Conservation (phyloP, 164 flowering plant genomes). For the Pachysandra terminalis region DNA sequence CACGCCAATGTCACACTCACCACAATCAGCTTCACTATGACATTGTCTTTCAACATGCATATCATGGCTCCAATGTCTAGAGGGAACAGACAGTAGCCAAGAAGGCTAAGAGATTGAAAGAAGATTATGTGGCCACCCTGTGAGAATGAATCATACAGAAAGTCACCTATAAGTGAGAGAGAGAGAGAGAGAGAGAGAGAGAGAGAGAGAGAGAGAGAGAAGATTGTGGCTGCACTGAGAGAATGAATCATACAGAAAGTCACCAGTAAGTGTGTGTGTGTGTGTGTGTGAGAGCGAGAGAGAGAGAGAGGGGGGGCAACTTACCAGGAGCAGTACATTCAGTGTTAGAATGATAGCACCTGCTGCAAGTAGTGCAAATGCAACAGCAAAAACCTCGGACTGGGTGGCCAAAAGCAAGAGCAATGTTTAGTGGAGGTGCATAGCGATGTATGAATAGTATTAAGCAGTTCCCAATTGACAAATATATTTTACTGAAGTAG, state of each 20-base stretch:
- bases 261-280: too few relatives aligned
- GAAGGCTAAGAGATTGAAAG: slow-evolving; percentile 93
- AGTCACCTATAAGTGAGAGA: too few relatives aligned
- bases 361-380: slow-evolving; percentile 93
- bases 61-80: slow-evolving; percentile 80
- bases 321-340: slow-evolving; percentile 92
- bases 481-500: too few relatives aligned
- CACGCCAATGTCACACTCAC: slow-evolving; percentile 87
- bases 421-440: background rate
- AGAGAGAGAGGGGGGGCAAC: slow-evolving; percentile 12
- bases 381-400: slow-evolving; percentile 99
- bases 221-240: too few relatives aligned
- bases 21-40: slow-evolving; percentile 64
- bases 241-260: too few relatives aligned
- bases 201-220: too few relatives aligned
- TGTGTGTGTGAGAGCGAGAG: background rate
- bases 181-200: too few relatives aligned
- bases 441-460: too few relatives aligned
- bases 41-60: slow-evolving; percentile 83
- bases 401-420: slow-evolving; percentile 27
- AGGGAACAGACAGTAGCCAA: slow-evolving; percentile 94
- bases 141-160: slow-evolving; percentile 4
- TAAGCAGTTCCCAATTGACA: too few relatives aligned
- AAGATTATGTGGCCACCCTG: slow-evolving; percentile 98
- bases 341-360: slow-evolving; percentile 91